Percentiles rank a stretch among this genome's conserved stretches.
Conservation (phyloP, 257 asterid species). For the Henckelia pumila region DNA sequence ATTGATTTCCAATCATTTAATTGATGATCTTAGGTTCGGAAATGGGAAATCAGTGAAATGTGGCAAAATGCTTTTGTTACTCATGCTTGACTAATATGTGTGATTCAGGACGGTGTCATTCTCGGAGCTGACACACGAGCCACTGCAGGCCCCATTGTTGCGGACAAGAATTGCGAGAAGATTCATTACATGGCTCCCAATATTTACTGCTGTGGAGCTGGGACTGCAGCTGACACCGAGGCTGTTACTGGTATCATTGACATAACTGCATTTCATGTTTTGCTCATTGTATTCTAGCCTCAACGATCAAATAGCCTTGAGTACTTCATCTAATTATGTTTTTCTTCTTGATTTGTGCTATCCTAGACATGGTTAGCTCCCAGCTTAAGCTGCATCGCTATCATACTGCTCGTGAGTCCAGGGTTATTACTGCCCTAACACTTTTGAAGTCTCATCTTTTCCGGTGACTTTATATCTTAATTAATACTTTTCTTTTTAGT, state of each 20-base stretch:
- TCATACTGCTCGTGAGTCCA: conserved; percentile 91
- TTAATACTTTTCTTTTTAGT: conserved; percentile 15
- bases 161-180: conserved; percentile 96
- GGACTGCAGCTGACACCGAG: conserved; percentile 97
- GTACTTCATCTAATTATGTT: too few relatives aligned
- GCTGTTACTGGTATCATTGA: conserved; percentile 73
- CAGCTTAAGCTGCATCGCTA: conserved; percentile 81
- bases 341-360: conserved; percentile 20
- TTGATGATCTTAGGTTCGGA: conserved; percentile 1
- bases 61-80: conserved; percentile 10
- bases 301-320: too few relatives aligned
- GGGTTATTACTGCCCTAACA: conserved; percentile 90
- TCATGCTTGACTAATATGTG: conserved; percentile 18
- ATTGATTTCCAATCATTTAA: neutral
- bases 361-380: conserved; percentile 91
- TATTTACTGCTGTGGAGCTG: conserved; percentile 81
- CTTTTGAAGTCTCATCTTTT: conserved; percentile 84
- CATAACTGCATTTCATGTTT: conserved; percentile 11
- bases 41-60: neutral
- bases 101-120: conserved; percentile 84
- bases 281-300: conserved; percentile 1
- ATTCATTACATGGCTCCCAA: conserved; percentile 92
- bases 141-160: conserved; percentile 97
- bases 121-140: conserved; percentile 99
- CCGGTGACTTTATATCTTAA: conserved; percentile 43